Evolutionary conservation across 495 filamentous ascomycete genomes (phyloP).

Genomic region (Staphylotrichum tortipilum): DNA sequence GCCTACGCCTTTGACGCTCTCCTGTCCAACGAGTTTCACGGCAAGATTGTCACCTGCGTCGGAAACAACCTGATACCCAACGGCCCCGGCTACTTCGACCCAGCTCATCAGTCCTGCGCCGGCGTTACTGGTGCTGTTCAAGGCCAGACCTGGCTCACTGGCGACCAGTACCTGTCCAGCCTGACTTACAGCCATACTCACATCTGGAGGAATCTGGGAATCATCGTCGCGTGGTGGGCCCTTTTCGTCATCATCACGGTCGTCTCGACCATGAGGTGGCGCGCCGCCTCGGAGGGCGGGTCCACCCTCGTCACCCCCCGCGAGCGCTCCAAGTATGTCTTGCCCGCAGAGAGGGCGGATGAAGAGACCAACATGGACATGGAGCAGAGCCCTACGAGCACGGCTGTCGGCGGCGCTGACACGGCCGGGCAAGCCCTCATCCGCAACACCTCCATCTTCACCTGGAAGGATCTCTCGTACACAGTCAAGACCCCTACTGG

Average conservation of each 20-base stretch:
- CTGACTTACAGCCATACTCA: slow-evolving; percentile 57
- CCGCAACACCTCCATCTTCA: slow-evolving; percentile 47
- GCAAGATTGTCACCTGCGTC: slow-evolving; percentile 40
- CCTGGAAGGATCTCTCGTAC: slow-evolving; percentile 53
- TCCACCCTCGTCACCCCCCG: slow-evolving; percentile 27
- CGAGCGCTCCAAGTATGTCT: slow-evolving; percentile 21
- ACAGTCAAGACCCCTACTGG: slow-evolving; percentile 56
- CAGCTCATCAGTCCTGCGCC: slow-evolving; percentile 51
- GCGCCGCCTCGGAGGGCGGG: slow-evolving; percentile 33
- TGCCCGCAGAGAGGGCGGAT: slow-evolving; percentile 7
- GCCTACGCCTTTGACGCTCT: slow-evolving; percentile 64
- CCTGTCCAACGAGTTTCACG: slow-evolving; percentile 62
- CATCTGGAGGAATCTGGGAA: slow-evolving; percentile 76
- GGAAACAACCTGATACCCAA: slow-evolving; percentile 47
- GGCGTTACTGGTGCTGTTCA: slow-evolving; percentile 43
- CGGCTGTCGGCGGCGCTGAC: slow-evolving; percentile 32
- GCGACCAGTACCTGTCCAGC: slow-evolving; percentile 50
- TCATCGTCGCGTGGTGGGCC: slow-evolving; percentile 57
- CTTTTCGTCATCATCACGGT: slow-evolving; percentile 61
- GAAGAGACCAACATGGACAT: slow-evolving; percentile 28
- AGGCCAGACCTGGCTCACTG: slow-evolving; percentile 46
- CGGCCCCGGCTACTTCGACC: slow-evolving; percentile 43
- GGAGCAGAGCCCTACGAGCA: slow-evolving; percentile 29
- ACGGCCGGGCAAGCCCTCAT: slow-evolving; percentile 21
- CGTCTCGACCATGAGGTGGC: slow-evolving; percentile 45